Evolutionary conservation across 2,329 filamentous ascomycete genomes (phyloP), one percentile per base, ranked within the genome.

Genomic region (Colletotrichum australisinense): DNA sequence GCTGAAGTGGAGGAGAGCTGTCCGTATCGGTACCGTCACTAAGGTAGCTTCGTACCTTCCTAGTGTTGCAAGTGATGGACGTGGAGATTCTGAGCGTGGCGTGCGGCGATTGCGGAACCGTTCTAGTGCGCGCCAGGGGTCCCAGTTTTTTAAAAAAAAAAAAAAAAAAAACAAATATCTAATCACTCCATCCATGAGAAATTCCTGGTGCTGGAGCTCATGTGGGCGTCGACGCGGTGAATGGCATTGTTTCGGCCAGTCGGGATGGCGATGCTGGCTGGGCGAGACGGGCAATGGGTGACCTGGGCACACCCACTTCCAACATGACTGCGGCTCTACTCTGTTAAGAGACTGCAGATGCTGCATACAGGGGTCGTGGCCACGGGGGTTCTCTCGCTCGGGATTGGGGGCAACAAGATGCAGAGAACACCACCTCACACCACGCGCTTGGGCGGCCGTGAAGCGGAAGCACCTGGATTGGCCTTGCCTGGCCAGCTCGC

Each of bases 231-330:
- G 68, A 52, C 72, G 42, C 42, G 63, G 62, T 59, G 63, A 72
- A 68, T 68, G 57, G 69, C 52, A 72, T 72, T 67, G 63, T 72
- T 74, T 72, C 59, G 65, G 58, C 65, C 68, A 35, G 63, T 67
- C 72, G 57, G 57, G 68, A 74, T 72, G 62, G 55, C 55, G 32
- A 62, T 55, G 56, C 32, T 26, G 32, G 14, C n/a, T n/a, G n/a
- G 58, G 67, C 55, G 63, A 62, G 56, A 70, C 67, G 72, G 56
- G 63, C 59, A 49, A 49, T 49, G 63, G 11, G 57, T 52, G 53
- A 72, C 67, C 52, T 63, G 52, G 63, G 63, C 72, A 55, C 67
- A 63, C 38, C 53, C 71, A 69, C 24, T 63, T 64, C 38, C 42
- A 22, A 49, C 42, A 49, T 22, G 4, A 49, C 42, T 49, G 42